Evolutionary conservation across 1,139 yeast genomes (phyloP), one percentile per base, ranked within the genome.

Genomic region (Magnusiomyces suaveolens): DNA sequence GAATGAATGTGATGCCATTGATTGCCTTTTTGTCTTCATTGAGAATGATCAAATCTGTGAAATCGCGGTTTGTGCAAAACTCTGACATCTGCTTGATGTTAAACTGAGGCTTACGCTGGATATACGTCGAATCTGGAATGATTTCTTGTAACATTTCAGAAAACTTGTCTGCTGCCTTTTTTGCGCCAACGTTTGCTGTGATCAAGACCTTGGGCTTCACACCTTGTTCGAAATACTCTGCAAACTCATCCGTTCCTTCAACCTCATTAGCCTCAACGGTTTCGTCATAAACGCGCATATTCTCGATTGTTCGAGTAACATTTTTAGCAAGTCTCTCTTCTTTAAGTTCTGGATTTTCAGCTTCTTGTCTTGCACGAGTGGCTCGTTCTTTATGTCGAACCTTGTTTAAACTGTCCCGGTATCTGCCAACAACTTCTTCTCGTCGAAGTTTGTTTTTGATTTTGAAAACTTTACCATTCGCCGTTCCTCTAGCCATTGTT

Each of bases 1-100:
- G 96, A 59, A 92, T 84, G 65, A 94, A 85, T 0, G 97, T 88
- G 57, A 94, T 71, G 2, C 98, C 98, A 52, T 87, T 90, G 50
- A 92, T 95, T 60, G 78, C 79, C 69, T 92, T 92, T 69, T 89
- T 89, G 71, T 88, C 96, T 72, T 92, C 98, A 69, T 92, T 92
- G 59, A 92, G 81, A 52, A 92, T 89, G 44, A 92, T 75, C 62
- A 92, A 74, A 66, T 90, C 95, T 0, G 97, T 89, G 72, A 78
- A 94, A 32, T 83, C 92, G 64, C 98, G 75, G 66, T 85, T 87
- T 48, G 81, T 68, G 68, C 96, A 87, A 63, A 81, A 82, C 61
- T 81, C 80, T 26, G 95, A 88, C 79, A 92, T 92, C 56, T 88
- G 96, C 62, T 83, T 81, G 78, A 92, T 84, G 49, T 78, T 77